Conservation (phyloP, 768 basidiomycete genomes). For the Suillus subaureus region DNA sequence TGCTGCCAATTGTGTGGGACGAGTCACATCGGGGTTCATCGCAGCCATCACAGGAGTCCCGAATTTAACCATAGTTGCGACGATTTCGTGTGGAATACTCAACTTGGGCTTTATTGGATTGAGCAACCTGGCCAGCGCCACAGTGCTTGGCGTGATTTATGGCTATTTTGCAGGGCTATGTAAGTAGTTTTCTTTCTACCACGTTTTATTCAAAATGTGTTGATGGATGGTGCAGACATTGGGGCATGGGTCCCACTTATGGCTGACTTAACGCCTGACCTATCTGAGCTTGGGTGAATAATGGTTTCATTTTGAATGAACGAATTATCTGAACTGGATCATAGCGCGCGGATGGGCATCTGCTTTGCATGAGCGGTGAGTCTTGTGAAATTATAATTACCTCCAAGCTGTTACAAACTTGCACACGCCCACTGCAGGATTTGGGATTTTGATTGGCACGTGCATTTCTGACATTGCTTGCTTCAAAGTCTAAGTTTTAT, state of each 20-base stretch:
- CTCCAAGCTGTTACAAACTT: neutral
- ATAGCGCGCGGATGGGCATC: slow-evolving; percentile 32
- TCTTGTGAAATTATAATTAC: neutral
- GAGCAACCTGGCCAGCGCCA: slow-evolving; percentile 33
- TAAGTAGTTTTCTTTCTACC: slow-evolving; percentile 20
- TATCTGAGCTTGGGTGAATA: slow-evolving; percentile 54
- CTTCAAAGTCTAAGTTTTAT: slow-evolving; percentile 1
- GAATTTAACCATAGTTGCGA: slow-evolving; percentile 41
- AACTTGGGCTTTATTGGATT: slow-evolving; percentile 49
- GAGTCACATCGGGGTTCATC: slow-evolving; percentile 47
- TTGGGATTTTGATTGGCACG: slow-evolving; percentile 24
- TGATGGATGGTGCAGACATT: slow-evolving; percentile 32
- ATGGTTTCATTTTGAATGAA: neutral
- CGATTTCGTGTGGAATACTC: slow-evolving; percentile 34
- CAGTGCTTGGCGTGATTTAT: slow-evolving; percentile 43
- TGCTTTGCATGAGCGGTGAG: slow-evolving; percentile 9
- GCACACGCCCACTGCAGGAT: slow-evolving; percentile 5
- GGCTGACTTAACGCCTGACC: slow-evolving; percentile 42
- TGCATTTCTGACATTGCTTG: slow-evolving; percentile 11
- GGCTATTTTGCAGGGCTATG: slow-evolving; percentile 51
- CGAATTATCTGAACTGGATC: neutral
- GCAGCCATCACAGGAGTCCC: slow-evolving; percentile 46
- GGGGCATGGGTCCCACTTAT: slow-evolving; percentile 44
- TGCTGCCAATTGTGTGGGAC: slow-evolving; percentile 51
- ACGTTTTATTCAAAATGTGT: neutral